Evolutionary conservation across 352 stramenopile genomes (phyloP).

Genomic region (Phytophthora agathidicida): DNA sequence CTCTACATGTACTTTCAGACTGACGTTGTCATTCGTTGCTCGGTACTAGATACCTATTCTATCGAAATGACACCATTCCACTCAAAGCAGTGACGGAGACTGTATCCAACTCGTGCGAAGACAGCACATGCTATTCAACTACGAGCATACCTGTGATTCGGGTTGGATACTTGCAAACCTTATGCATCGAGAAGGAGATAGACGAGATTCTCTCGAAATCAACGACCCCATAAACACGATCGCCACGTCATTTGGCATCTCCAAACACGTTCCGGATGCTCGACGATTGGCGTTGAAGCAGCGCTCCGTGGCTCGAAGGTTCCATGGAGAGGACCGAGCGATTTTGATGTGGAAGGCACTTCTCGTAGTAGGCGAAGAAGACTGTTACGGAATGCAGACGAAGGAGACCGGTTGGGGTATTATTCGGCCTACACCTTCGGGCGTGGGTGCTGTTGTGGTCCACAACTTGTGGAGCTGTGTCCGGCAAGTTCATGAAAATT

Average conservation of each 20-base stretch:
- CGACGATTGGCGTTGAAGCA: neutral
- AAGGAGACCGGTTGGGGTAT: slow-evolving; percentile 10
- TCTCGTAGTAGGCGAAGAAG: slow-evolving; percentile 1
- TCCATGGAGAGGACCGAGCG: neutral
- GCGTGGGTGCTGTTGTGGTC: neutral
- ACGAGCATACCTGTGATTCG: slow-evolving; percentile 1
- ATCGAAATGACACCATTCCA: slow-evolving; percentile 1
- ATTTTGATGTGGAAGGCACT: slow-evolving; percentile 8
- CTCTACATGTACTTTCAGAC: slow-evolving; percentile 3
- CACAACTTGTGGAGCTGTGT: too few relatives aligned
- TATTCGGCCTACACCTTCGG: slow-evolving; percentile 3
- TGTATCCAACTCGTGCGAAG: neutral
- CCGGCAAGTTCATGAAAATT: too few relatives aligned
- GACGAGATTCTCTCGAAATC: neutral
- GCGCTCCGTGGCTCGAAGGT: neutral
- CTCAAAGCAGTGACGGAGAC: neutral
- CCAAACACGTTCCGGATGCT: neutral
- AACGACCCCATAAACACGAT: slow-evolving; percentile 3
- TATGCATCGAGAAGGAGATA: slow-evolving; percentile 1
- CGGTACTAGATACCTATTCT: neutral
- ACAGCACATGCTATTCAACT: slow-evolving; percentile 10
- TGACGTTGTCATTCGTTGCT: neutral
- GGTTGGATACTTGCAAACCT: slow-evolving; percentile 8
- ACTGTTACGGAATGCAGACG: neutral
- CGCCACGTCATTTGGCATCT: slow-evolving; percentile 4